Percentiles rank a stretch among this genome's conserved stretches.
These are phyloP conservation scores for Boletus rubescentipes DNA, from an alignment of 768 basidiomycete species.

Conservation along the genomic window DNA sequence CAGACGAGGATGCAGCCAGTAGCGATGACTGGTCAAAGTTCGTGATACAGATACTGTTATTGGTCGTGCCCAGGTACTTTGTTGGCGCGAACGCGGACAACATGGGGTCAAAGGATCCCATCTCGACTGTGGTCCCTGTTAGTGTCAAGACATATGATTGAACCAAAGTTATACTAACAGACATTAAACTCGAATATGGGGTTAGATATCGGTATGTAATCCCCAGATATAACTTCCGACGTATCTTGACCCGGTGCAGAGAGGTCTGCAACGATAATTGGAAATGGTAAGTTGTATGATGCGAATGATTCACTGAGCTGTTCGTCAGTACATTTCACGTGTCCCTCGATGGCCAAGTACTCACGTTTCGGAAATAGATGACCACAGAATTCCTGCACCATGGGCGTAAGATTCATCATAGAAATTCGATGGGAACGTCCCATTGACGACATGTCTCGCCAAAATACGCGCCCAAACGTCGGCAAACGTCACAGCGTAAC, in stretches of 20 bases:
- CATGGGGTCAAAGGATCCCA: constrained; percentile 41
- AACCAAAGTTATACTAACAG: constrained; percentile 17
- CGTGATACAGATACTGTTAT: constrained; percentile 29
- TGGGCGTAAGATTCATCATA: constrained; percentile 29
- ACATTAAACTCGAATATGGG: constrained; percentile 36
- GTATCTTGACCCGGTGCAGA: constrained; percentile 25
- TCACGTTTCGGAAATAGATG: constrained; percentile 32
- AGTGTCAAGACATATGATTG: not conserved
- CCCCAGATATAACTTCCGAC: constrained; percentile 19
- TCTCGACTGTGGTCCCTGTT: constrained; percentile 28
- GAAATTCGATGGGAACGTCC: constrained; percentile 33
- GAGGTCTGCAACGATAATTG: constrained; percentile 34
- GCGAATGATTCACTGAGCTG: constrained; percentile 31
- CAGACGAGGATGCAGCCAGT: constrained; percentile 42
- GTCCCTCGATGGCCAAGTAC: constrained; percentile 18
- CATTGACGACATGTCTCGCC: constrained; percentile 39
- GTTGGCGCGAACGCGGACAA: constrained; percentile 45
- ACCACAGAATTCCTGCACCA: constrained; percentile 37
- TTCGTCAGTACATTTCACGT: not conserved
- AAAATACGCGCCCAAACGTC: constrained; percentile 28
- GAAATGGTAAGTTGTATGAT: constrained; percentile 38
- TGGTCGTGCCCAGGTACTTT: constrained; percentile 42
- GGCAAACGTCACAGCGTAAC: constrained; percentile 30
- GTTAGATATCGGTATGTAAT: constrained; percentile 28
- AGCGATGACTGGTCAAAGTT: constrained; percentile 34